Base-by-base conservation (phyloP, 768 basidiomycete species). In the Suillus lakei region DNA sequence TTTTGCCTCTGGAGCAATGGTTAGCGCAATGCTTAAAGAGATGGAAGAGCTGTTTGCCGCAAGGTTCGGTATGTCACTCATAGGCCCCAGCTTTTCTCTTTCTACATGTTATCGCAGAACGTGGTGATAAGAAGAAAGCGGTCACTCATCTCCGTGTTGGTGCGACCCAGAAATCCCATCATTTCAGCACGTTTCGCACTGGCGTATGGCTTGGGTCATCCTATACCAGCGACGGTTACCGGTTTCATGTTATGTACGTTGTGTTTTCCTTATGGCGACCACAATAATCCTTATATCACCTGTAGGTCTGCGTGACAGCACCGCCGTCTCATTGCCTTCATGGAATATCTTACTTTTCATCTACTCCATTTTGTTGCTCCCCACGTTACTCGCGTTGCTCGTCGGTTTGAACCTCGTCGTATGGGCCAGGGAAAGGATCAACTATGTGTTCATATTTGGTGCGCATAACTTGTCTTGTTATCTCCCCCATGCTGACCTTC, bases 371-470 rank as follows among this genome's bases (percentile, higher is more conserved):
- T 76, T 97, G 30, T 76, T 88, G 51, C 75, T 98, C 4, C 95
- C 96, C 0, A 81, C 90, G 7, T 67, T 97, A 3, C 91, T 98
- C 71, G 81, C 88, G 2, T 66, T 94, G 38, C 79, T 98, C 1
- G 86, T 99, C 62, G 92, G 93, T 30, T 64, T 92, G n/a, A 98
- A 99, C 73, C 68, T 99, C 5, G 69, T 89, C 26, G 91, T 90
- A 0, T 99, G 93, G 91, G 82, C 86, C 0, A 77, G 78, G 5
- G 81, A 89, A 6, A 84, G 91, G 54, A 95, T 99, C 70, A 99
- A 98, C 73, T 97, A 96, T 71, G 85, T 89, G n/a, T 97, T 98
- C 75, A 93, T 96, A 41, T 93, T 96, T 71, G 91, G 91, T 92
- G 65, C 44, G 84, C 70, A 18, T 26, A 9, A 34, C 32, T 13